Evolutionary conservation across 2,329 filamentous ascomycete species (phyloP).

Genomic region (Ascochyta koolunga): DNA sequence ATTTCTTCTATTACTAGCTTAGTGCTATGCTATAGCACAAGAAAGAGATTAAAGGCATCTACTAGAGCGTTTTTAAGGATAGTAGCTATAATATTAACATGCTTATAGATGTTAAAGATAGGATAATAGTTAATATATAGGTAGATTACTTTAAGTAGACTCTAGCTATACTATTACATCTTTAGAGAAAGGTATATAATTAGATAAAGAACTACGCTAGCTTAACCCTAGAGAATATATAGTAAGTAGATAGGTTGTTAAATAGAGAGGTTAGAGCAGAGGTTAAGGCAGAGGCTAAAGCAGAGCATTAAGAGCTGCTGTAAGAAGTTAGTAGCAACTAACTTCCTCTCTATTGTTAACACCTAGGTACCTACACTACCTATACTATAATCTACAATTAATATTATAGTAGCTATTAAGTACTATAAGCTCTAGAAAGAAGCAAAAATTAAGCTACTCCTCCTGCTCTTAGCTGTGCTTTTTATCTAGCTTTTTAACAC

Average conservation of each 20-base stretch:
- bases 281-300: not conserved
- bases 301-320: not conserved
- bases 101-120: not conserved
- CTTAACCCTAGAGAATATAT: not conserved
- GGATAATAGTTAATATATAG: not conserved
- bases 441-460: not conserved
- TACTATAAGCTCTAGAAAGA: not conserved
- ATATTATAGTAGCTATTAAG: not conserved
- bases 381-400: not conserved
- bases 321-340: not conserved
- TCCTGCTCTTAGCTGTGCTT: not conserved
- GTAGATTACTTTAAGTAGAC: not conserved
- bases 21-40: not conserved
- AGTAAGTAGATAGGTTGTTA: not conserved
- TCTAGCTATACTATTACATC: not conserved
- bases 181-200: not conserved
- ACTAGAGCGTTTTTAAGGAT: not conserved
- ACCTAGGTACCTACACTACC: not conserved
- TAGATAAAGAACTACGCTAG: not conserved
- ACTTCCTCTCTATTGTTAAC: not conserved
- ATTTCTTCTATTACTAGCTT: not conserved
- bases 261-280: not conserved
- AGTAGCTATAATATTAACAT: not conserved
- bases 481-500: not conserved
- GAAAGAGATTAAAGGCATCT: not conserved